These are phyloP conservation scores for Clarireedia paspali DNA, from an alignment of 2,329 filamentous ascomycete species.

Conservation along the genomic window DNA sequence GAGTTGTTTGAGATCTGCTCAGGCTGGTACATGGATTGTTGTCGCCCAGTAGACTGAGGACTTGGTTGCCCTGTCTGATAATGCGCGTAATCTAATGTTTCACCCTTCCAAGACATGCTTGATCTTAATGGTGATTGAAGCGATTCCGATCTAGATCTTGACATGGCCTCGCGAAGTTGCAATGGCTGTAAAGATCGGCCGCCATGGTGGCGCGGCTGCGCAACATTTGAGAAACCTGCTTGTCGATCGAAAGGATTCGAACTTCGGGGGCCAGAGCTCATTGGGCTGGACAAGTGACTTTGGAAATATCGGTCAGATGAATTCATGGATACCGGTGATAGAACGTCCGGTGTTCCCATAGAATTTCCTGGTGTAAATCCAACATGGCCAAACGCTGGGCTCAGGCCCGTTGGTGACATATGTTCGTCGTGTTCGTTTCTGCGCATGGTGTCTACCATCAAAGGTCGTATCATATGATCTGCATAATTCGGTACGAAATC, in stretches of 20 bases:
- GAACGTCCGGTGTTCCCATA: slow-evolving; percentile 45
- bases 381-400: slow-evolving; percentile 59
- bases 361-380: slow-evolving; percentile 50
- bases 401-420: slow-evolving; percentile 59
- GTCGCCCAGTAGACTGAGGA: slow-evolving; percentile 39
- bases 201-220: slow-evolving; percentile 36
- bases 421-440: slow-evolving; percentile 57
- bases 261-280: slow-evolving; percentile 41
- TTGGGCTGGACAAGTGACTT: slow-evolving; percentile 39
- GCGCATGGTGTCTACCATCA: slow-evolving; percentile 61
- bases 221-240: slow-evolving; percentile 39
- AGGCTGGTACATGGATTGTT: slow-evolving; percentile 43
- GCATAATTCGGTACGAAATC: slow-evolving; percentile 40
- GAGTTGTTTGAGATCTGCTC: slow-evolving; percentile 38
- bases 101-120: slow-evolving; percentile 57
- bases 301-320: slow-evolving; percentile 48
- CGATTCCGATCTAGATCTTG: slow-evolving; percentile 48
- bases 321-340: slow-evolving; percentile 49
- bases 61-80: slow-evolving; percentile 41
- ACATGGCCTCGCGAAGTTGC: slow-evolving; percentile 49
- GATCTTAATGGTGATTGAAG: slow-evolving; percentile 51
- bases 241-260: slow-evolving; percentile 47
- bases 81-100: slow-evolving; percentile 46
- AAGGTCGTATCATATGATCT: slow-evolving; percentile 49
- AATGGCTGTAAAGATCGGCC: slow-evolving; percentile 47